Evolutionary conservation across 2,329 filamentous ascomycete genomes (phyloP), one percentile per base, ranked within the genome.

Genomic region (Drechslerella coelobrocha): DNA sequence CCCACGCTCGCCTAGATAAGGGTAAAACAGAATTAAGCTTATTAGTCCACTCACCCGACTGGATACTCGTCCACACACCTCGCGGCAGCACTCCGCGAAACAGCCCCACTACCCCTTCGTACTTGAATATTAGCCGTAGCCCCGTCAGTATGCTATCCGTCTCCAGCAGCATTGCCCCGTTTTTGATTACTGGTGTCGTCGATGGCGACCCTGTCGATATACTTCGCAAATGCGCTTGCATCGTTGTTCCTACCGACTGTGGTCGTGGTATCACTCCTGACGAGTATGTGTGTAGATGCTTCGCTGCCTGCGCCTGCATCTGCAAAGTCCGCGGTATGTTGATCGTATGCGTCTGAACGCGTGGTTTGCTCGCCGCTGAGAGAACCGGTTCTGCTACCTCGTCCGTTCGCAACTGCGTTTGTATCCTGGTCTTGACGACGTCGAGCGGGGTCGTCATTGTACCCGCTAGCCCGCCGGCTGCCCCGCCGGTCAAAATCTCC

Each of bases 401-500:
- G 7, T 81, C 80, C 0, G 84, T 83, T 73, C 87, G 87, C 55
- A 95, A 85, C 79, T 99, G 94, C 0, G 94, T 99, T 79, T 99
- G 95, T 31, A 97, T 89, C 59, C 94, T 85, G 0, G 94, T 99
- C 81, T 99, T 99, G 72, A 99, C 93, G 4, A 99, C 94, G 77
- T 99, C 94, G 7, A 99, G 85, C 0, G 94, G 94, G 76, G 94
- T 97, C 1, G 94, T 99, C 12, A 99, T 87, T 6, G 96, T 90
- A 56, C 94, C 94, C 0, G 94, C 94, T 78, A 97, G 86, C 39
- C 93, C 93, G 75, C 94, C 94, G 4, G 94, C 95, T 2, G 87
- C 88, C 2, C 90, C 92, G 14, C 92, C 94, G 0, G 94, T 99
- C 12, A 95, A 79, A 23, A 97, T 88, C 78, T 99, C 94, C 37